These are phyloP conservation scores for Uncinocarpus reesii DNA, from an alignment of 2,329 filamentous ascomycete genomes.

Conservation along the genomic window DNA sequence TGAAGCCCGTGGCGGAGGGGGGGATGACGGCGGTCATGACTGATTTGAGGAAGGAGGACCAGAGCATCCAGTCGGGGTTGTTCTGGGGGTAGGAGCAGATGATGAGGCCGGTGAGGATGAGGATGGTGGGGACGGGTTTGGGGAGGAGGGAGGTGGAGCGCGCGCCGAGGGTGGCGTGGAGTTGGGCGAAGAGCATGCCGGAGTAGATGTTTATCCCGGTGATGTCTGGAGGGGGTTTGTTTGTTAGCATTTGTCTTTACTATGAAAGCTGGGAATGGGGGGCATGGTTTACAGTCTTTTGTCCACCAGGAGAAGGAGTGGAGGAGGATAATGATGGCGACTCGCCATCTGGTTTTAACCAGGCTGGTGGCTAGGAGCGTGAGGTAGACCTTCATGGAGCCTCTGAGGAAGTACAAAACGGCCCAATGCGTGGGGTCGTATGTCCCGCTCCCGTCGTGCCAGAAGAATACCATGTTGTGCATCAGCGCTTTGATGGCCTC, in stretches of 20 bases:
- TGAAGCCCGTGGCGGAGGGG: conserved; percentile 10
- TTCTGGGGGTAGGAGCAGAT: conserved; percentile 21
- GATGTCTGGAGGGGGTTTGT: conserved; percentile 14
- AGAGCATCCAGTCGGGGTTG: conserved; percentile 19
- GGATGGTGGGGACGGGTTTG: conserved; percentile 15
- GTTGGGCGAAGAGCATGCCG: conserved; percentile 22
- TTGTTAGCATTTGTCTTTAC: neutral
- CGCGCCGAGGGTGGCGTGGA: conserved; percentile 18
- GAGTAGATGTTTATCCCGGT: conserved; percentile 21
- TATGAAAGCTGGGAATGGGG: neutral
- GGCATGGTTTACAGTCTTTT: conserved; percentile 17
- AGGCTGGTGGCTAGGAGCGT: conserved; percentile 34
- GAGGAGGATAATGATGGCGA: conserved; percentile 28
- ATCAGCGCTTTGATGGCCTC: conserved; percentile 16
- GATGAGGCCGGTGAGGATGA: conserved; percentile 20
- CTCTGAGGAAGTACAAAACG: conserved; percentile 33
- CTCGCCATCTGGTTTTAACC: conserved; percentile 29
- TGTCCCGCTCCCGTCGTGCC: conserved; percentile 32
- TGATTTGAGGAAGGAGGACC: conserved; percentile 18
- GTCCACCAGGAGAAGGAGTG: conserved; percentile 31
- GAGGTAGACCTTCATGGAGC: conserved; percentile 35
- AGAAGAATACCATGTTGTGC: conserved; percentile 21
- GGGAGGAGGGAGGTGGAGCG: conserved; percentile 18
- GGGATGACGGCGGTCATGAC: conserved; percentile 17
- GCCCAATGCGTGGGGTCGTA: conserved; percentile 39